Base-by-base conservation (phyloP, 1,284 basidiomycete genomes). In the Melampsora abietis-canadensis region DNA sequence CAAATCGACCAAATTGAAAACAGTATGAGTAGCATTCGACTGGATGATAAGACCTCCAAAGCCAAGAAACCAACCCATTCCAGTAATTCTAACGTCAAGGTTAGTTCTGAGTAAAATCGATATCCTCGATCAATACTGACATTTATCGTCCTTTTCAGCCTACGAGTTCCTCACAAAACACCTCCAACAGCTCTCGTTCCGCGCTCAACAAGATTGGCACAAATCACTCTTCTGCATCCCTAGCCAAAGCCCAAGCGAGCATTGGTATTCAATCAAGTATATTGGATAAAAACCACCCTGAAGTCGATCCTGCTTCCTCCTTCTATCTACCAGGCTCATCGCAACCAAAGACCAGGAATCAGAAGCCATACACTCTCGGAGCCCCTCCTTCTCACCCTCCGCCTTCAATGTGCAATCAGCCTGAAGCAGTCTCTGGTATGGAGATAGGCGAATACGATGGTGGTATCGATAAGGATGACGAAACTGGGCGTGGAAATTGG, bases 371-470 rank as follows among this genome's bases (percentile, higher is more conserved):
- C 40, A 65, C 70, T 12, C 40, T 66, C 15, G 48, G 47, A 40
- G 48, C 54, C 47, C 63, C 62, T 8, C 63, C 70, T 37, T 40
- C 63, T 34, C 48, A 31, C 14, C 70, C 63, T 15, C 60, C 59
- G 24, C 60, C 62, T 24, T 51, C 68, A 4, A 72, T 37, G 48
- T 34, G 60, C 60, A 51, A 24, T 62, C 30, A 66, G 40, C 51
- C 51, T 57, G 48, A 57, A n/a, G 27, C 60, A 0, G 19, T 61
- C 31, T 37, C 51, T 19, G 64, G 65, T 30, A 66, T 82, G 60
- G 79, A 81, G 40, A 78, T 82, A 0, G 82, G 82, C 2, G 75
- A 77, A 10, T 82, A 82, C 66, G 82, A 82, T 67, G 82, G 82
- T 14, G 80, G 81, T 14, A 77, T 82, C 5, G 82, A 82, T 70